Percentiles rank a stretch among this genome's conserved stretches.
Conservation (phyloP, 306 rosid species). For the Corylus heterophylla region DNA sequence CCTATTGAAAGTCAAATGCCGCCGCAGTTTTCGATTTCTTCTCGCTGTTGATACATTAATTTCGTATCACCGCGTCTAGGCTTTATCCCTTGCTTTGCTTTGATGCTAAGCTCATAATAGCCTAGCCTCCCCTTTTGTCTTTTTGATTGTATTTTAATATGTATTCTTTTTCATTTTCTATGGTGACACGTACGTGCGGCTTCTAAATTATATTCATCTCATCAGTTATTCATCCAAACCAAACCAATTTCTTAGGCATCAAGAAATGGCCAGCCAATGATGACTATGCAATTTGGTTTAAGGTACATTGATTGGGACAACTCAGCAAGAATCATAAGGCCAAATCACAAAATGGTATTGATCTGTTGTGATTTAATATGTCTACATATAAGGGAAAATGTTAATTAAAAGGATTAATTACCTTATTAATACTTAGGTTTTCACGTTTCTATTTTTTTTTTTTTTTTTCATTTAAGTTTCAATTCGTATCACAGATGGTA, state of each 20-base stretch:
- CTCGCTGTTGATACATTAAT: not conserved
- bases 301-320: constrained; percentile 4
- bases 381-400: too few species aligned
- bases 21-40: not conserved
- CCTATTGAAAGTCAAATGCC: too few species aligned
- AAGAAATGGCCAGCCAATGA: constrained; percentile 32
- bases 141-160: not conserved
- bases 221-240: constrained; percentile 17
- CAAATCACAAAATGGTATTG: not conserved
- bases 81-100: too few species aligned
- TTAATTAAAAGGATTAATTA: too few species aligned
- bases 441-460: too few species aligned
- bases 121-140: not conserved
- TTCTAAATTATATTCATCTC: constrained; percentile 1
- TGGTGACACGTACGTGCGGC: constrained; percentile 49
- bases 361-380: too few species aligned
- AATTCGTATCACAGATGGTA: too few species aligned
- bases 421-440: too few species aligned
- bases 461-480: too few species aligned
- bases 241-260: constrained; percentile 29
- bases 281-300: constrained; percentile 15
- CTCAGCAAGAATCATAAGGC: not conserved
- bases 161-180: constrained; percentile 4
- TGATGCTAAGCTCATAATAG: too few species aligned
- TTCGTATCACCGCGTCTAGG: constrained; percentile 6